Evolutionary conservation across 768 basidiomycete species (phyloP), one percentile per base, ranked within the genome.

Genomic region (Tylopilus intermedius): DNA sequence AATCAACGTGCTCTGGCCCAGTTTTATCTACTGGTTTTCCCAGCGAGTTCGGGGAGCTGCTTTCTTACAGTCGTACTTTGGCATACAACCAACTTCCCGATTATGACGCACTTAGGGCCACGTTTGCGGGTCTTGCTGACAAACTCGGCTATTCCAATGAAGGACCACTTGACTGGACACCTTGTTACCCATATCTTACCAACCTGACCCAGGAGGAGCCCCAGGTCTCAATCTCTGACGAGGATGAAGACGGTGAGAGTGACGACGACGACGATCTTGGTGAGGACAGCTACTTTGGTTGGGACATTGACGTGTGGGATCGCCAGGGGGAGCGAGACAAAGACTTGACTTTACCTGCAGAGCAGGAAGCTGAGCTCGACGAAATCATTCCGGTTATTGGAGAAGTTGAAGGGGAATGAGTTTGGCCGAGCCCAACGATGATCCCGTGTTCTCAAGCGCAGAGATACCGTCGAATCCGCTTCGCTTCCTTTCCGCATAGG

Each of bases 131-230:
- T 22, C 43, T 51, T 5, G 50, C 35, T 0, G 5, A 38, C 14
- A 37, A 13, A 38, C 3, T 38, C n/a, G 43, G 50, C 33, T 30
- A 10, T 29, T 29, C 35, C 14, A 8, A 29, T 18, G 7, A 30
- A n/a, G 43, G 43, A n/a, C 50, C 50, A 21, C 42, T 51, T 11
- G 50, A 51, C 43, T 51, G 50, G 50, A 51, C 50, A 11, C 50
- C 50, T 26, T 51, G 50, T 14, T 42, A 33, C 27, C 50, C 50
- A 2, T 2, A 15, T 6, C 9, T 3, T 22, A 15, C 43, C 26
- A 10, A 8, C 26, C 9, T 37, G 35, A 18, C 13, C 5, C 18
- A 45, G 27, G 35, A 51, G 4, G 50, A 51, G 11, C 43, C 50
- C 4, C 9, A 8, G 10, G 26, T 51, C 26, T 30, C 26, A 8